These are phyloP conservation scores for Hypoxylon fragiforme DNA, from an alignment of 495 filamentous ascomycete genomes.

Conservation along the genomic window DNA sequence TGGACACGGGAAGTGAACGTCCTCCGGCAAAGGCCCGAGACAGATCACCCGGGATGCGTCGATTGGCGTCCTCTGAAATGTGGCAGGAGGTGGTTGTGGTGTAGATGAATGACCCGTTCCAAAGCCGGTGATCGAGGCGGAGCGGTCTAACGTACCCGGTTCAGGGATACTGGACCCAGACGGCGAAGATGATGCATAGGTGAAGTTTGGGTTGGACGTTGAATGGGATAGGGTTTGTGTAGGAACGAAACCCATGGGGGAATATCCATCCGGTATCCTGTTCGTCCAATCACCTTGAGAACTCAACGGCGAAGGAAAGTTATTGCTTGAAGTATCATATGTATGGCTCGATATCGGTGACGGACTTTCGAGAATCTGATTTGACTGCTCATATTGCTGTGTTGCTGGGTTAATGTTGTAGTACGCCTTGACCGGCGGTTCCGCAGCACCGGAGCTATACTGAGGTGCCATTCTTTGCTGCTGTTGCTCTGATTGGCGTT, in stretches of 20 bases:
- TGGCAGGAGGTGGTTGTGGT: slow-evolving; percentile 37
- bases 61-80: slow-evolving; percentile 51
- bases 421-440: slow-evolving; percentile 40
- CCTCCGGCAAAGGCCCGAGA: slow-evolving; percentile 53
- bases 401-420: slow-evolving; percentile 41
- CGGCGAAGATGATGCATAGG: slow-evolving; percentile 43
- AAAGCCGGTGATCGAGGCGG: slow-evolving; percentile 38
- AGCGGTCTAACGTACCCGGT: slow-evolving; percentile 40
- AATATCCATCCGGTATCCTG: slow-evolving; percentile 44
- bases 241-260: slow-evolving; percentile 43
- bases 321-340: slow-evolving; percentile 44
- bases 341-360: slow-evolving; percentile 49
- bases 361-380: slow-evolving; percentile 34
- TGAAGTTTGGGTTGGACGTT: slow-evolving; percentile 35
- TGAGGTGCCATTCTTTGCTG: slow-evolving; percentile 44
- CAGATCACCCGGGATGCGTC: slow-evolving; percentile 55
- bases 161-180: slow-evolving; percentile 38
- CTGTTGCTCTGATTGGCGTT: slow-evolving; percentile 50
- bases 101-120: slow-evolving; percentile 35
- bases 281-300: slow-evolving; percentile 47
- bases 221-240: slow-evolving; percentile 34
- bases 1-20: slow-evolving; percentile 49
- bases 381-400: slow-evolving; percentile 46
- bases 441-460: slow-evolving; percentile 33
- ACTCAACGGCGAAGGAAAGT: slow-evolving; percentile 51